Evolutionary conservation across 805 yeast species (phyloP).

Genomic region (Ogataea pilisensis): DNA sequence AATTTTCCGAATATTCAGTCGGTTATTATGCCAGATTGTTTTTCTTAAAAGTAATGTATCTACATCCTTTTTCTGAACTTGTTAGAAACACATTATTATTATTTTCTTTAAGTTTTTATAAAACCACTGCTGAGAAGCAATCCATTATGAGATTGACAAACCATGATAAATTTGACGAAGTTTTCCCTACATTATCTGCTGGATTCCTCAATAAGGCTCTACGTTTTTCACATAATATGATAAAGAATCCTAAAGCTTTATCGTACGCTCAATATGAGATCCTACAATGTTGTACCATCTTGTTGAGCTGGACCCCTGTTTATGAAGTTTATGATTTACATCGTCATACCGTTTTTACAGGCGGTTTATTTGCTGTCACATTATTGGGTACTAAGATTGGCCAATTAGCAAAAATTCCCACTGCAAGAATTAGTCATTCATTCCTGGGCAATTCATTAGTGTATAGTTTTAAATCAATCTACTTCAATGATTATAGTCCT

Average conservation of each 20-base stretch:
- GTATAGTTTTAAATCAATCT: constrained; percentile 13
- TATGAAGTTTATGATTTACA: constrained; percentile 10
- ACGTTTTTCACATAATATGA: constrained; percentile 5
- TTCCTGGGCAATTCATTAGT: constrained; percentile 13
- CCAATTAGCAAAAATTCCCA: background rate
- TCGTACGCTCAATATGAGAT: constrained; percentile 13
- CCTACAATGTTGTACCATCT: constrained; percentile 9
- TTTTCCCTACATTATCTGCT: constrained; percentile 4
- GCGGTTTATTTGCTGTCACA: constrained; percentile 19
- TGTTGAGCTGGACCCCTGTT: constrained; percentile 8
- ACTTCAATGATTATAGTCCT: constrained; percentile 14
- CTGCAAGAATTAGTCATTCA: constrained; percentile 4
- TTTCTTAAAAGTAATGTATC: constrained; percentile 3
- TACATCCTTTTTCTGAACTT: constrained; percentile 8
- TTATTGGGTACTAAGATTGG: constrained; percentile 8
- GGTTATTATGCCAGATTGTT: constrained; percentile 6
- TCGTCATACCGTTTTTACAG: constrained; percentile 9
- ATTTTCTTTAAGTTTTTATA: constrained; percentile 6
- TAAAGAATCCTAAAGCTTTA: constrained; percentile 6
- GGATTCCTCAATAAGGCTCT: constrained; percentile 5
- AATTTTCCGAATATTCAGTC: constrained; percentile 6
- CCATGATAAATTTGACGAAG: background rate
- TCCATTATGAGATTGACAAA: constrained; percentile 2
- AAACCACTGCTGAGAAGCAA: constrained; percentile 4
- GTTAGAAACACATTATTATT: constrained; percentile 7